A percentile compares a stretch with the other conserved stretches of the same genome.
Conservation (phyloP, 2,329 filamentous ascomycete genomes). For the Sclerotinia glacialis region DNA sequence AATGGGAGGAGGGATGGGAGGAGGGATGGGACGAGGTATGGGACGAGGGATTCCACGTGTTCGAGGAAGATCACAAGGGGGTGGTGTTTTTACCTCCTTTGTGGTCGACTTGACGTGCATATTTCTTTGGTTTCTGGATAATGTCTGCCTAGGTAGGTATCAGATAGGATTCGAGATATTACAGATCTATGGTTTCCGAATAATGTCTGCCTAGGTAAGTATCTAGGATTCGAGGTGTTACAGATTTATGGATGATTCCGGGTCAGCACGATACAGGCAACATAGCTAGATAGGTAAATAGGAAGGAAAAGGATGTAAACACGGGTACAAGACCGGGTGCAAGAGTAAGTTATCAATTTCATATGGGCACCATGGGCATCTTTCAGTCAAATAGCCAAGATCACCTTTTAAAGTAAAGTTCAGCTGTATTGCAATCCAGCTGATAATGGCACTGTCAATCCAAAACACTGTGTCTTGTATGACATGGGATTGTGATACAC, state of each 20-base stretch:
- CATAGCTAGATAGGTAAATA: background rate
- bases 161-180: background rate
- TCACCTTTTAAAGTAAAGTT: too few species aligned
- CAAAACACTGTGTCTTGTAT: background rate
- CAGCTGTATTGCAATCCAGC: background rate
- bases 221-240: background rate
- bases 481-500: background rate
- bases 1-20: too few species aligned
- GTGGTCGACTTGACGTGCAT: background rate
- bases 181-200: background rate
- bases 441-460: slow-evolving; percentile 1
- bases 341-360: background rate
- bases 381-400: too few species aligned
- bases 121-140: background rate
- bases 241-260: background rate
- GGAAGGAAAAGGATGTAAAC: background rate
- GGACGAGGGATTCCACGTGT: background rate
- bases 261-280: background rate
- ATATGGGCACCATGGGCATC: background rate
- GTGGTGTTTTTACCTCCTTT: background rate
- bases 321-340: background rate
- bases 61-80: background rate
- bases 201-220: background rate
- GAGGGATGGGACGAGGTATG: too few species aligned
- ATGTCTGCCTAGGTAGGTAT: background rate